Base-by-base conservation (phyloP, 2,329 filamentous ascomycete genomes). In the Fusarium musae region DNA sequence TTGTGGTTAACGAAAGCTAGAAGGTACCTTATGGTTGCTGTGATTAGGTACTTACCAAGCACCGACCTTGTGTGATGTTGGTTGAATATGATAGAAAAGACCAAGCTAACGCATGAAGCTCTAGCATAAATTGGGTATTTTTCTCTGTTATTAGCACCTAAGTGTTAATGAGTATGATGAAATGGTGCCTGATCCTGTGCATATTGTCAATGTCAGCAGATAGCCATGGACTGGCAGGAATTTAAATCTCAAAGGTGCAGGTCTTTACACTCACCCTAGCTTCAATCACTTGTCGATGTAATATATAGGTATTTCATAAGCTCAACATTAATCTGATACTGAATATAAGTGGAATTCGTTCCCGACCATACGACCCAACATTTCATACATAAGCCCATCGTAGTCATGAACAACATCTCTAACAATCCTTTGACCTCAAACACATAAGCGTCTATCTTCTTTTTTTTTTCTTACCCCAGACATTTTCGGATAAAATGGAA, bases 321-420 rank as follows among this genome's bases (percentile, higher is more conserved):
- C 57, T 36, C 63, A 57, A 43, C 47, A 63, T 23, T 23, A 69
- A 63, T 44, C 34, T 53, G 50, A 60, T 59, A 58, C 21, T 53
- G n/a, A 64, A 57, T 52, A 63, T 47, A 63, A 72, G 67, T 62
- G 57, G 70, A 77, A 74, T 57, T 70, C 47, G 50, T 64, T 53
- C 50, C 42, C 47, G 63, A 59, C 56, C 40, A 60, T 46, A 42
- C 32, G 40, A 49, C 57, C 65, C 59, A 46, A 62, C 49, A 21
- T 63, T 50, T 66, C 71, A 42, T 58, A 58, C 30, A 58, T 36
- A 49, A 53, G n/a, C 58, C 60, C 63, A 58, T 56, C 43, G 57
- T 52, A 50, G 44, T 65, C 70, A 65, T 67, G 59, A 68, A 73
- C 52, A 69, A 56, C 57, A 66, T 63, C 30, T 65, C 52, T 53